phyloP scores from a whole-genome alignment of 1,139 yeast species.

The Suhomyces wounanorum region DNA sequence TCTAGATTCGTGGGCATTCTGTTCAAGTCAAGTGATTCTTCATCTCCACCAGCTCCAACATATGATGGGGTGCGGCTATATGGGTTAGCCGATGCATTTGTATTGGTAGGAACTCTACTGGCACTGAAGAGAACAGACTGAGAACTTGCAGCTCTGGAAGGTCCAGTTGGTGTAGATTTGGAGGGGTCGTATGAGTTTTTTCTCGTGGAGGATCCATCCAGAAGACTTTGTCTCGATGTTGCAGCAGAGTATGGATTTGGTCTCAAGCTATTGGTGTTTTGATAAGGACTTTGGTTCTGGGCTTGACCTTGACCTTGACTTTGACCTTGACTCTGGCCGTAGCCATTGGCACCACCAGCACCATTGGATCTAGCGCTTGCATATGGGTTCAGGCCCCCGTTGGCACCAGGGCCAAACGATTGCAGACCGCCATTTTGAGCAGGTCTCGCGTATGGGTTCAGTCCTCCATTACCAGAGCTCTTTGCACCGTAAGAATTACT shows the following conservation, averaged over 20 bases:
- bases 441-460: neutral
- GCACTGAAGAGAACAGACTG: conserved; percentile 5
- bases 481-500: conserved; percentile 17
- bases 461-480: neutral
- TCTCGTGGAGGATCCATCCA: neutral
- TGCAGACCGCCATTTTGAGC: neutral
- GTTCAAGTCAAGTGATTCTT: conserved; percentile 45
- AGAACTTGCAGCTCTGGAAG: conserved; percentile 6
- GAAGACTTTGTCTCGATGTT: conserved; percentile 1
- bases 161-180: conserved; percentile 1
- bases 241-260: conserved; percentile 10
- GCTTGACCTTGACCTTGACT: neutral
- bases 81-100: conserved; percentile 9
- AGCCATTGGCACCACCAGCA: conserved; percentile 8
- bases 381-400: neutral
- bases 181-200: conserved; percentile 1
- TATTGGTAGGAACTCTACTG: neutral
- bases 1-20: conserved; percentile 42
- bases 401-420: neutral
- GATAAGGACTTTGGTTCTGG: neutral
- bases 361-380: neutral
- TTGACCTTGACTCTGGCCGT: neutral
- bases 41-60: conserved; percentile 23
- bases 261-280: neutral
- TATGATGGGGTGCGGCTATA: conserved; percentile 11